Conservation (phyloP, 768 basidiomycete genomes). For the Pleurotus pulmonarius region DNA sequence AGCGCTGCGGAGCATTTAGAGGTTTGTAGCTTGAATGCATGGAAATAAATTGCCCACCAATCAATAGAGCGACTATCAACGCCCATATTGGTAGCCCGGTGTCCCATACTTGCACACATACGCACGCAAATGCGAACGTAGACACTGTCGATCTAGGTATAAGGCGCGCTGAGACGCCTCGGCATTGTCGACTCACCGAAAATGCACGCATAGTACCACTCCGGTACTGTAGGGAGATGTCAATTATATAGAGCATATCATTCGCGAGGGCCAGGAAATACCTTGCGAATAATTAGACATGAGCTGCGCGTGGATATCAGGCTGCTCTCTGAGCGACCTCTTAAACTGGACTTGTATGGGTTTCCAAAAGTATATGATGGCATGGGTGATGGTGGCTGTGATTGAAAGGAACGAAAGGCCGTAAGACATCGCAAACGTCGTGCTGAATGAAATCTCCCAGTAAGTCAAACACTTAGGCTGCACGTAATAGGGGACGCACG, state of each 20-base stretch:
- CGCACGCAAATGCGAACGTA: slow-evolving; percentile 58
- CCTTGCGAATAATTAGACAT: slow-evolving; percentile 54
- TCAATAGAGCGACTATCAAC: slow-evolving; percentile 46
- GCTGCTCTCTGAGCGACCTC: slow-evolving; percentile 48
- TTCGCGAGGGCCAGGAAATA: slow-evolving; percentile 7
- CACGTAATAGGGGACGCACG: slow-evolving; percentile 28
- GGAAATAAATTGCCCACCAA: slow-evolving; percentile 26
- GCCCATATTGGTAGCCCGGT: slow-evolving; percentile 70
- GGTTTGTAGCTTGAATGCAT: slow-evolving; percentile 1
- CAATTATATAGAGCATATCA: not conserved
- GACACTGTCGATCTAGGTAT: too few species aligned
- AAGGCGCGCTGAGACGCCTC: too few species aligned
- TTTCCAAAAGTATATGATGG: slow-evolving; percentile 53
- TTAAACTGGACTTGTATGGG: slow-evolving; percentile 52
- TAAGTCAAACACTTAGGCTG: too few species aligned
- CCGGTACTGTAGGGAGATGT: too few species aligned
- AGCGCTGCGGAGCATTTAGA: slow-evolving; percentile 24
- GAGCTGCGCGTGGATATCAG: slow-evolving; percentile 58
- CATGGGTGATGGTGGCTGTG: slow-evolving; percentile 51
- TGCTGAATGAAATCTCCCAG: slow-evolving; percentile 25
- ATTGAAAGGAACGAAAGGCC: slow-evolving; percentile 62
- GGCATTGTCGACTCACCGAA: slow-evolving; percentile 34
- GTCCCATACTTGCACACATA: slow-evolving; percentile 63
- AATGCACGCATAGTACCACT: slow-evolving; percentile 59
- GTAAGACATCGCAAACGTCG: slow-evolving; percentile 55